These are phyloP conservation scores for Nemophila menziesii DNA, from an alignment of 257 asterid genomes.

Conservation along the genomic window DNA sequence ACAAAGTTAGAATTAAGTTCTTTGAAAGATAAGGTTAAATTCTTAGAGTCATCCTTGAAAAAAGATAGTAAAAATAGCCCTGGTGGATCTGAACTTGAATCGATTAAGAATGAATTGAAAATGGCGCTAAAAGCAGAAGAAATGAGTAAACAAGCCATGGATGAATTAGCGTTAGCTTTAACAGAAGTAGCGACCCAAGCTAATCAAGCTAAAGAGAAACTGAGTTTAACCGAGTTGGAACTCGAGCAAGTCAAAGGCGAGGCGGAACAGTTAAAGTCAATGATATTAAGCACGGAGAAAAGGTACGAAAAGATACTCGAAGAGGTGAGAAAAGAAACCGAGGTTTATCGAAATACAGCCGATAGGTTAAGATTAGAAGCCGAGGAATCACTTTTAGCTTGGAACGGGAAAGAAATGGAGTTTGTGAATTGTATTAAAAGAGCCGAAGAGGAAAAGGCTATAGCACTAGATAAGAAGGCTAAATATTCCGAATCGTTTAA, in stretches of 20 bases:
- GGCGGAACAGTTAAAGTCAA: slow-evolving; percentile 27
- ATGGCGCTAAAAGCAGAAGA: slow-evolving; percentile 58
- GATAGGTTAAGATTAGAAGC: slow-evolving; percentile 68
- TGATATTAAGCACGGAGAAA: slow-evolving; percentile 28
- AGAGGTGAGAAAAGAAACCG: slow-evolving; percentile 45
- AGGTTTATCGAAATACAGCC: slow-evolving; percentile 35
- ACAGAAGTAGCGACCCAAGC: slow-evolving; percentile 63
- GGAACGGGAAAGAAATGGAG: slow-evolving; percentile 88
- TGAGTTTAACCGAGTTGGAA: slow-evolving; percentile 18
- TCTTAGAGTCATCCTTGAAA: slow-evolving; percentile 15
- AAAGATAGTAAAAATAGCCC: slow-evolving; percentile 2
- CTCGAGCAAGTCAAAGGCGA: slow-evolving; percentile 30
- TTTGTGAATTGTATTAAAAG: slow-evolving; percentile 56
- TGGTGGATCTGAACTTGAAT: slow-evolving; percentile 22
- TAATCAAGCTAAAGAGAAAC: slow-evolving; percentile 40
- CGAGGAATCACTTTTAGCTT: slow-evolving; percentile 67
- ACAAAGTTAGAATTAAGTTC: slow-evolving; percentile 26
- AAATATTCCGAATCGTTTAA: slow-evolving; percentile 32
- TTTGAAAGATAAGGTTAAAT: slow-evolving; percentile 25
- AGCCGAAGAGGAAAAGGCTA: slow-evolving; percentile 59
- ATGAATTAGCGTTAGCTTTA: slow-evolving; percentile 65
- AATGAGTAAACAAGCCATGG: slow-evolving; percentile 67
- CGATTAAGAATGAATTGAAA: slow-evolving; percentile 35
- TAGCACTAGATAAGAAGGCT: slow-evolving; percentile 32
- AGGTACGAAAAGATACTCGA: slow-evolving; percentile 27